Base-by-base conservation (phyloP, 139 green algal genomes). In the Chlorella sp. region DNA sequence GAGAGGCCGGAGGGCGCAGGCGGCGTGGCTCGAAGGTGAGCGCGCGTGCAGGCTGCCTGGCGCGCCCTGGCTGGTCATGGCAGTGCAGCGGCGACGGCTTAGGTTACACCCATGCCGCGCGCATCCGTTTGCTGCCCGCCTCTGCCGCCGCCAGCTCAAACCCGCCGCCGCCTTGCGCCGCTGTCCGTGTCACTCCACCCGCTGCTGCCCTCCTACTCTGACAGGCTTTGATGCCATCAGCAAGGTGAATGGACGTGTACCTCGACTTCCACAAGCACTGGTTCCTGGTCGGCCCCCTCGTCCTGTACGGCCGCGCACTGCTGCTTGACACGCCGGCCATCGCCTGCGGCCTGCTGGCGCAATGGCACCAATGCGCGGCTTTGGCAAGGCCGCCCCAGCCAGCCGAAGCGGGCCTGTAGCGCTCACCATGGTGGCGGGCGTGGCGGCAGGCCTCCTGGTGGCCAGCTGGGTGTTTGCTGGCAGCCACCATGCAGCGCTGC, bases 391-490 rank as follows among this genome's bases (percentile, higher is more conserved):
- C 25, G 23, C 41, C 32, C 44, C 41, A 20, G 7, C 30, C 23
- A 62, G 44, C 72, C 44, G 28, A 18, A 39, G 18, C 17, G 60
- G 60, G 1, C 26, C 64, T 13, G 13, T 79, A 28, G 64, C 64
- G 15, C 34, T 85, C 11, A 4, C 51, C 51, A 60, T 21, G 15
- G 51, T 60, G 51, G 51, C 51, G 28, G 71, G 41, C 20, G 44
- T 86, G 23, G 41, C 26, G 12, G 69, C 69, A 3, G 81, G 81
- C 57, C 18, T 85, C 32, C 23, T 68, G 21, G 70, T 85, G 7
- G 74, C 51, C 51, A 60, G 51, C 51, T 60, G 51, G 51, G 51
- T 60, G 72, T 23, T 47, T 88, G 26, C 26, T 67, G 15, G 60
- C 63, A 7, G 83, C 74, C 26, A 26, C 51, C 32, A 39, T 38